Evolutionary conservation across 345 rosid genomes (phyloP).

Genomic region (thale cress (Arabidopsis thaliana)): DNA sequence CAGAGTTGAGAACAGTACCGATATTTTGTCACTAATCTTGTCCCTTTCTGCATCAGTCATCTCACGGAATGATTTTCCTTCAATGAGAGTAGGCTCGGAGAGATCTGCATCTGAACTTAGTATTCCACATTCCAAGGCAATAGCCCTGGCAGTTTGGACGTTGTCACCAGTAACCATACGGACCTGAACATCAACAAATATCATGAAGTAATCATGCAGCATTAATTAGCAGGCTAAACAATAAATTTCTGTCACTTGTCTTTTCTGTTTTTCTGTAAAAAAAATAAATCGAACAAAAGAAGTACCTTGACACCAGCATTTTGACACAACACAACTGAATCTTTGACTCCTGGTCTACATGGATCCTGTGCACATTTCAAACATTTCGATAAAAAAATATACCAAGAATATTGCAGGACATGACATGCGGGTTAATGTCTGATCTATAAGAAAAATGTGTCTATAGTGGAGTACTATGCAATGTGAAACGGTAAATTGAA

Average conservation of each 20-base stretch:
- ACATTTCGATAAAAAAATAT: not conserved
- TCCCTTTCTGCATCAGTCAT: conserved; percentile 74
- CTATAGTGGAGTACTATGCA: not conserved
- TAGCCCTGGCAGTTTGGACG: conserved; percentile 89
- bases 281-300: not conserved
- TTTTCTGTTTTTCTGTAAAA: too few relatives aligned
- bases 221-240: not conserved
- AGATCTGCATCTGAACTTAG: conserved; percentile 65
- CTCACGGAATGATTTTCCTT: conserved; percentile 81
- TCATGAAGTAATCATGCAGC: conserved; percentile 12
- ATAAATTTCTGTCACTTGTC: not conserved
- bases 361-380: conserved; percentile 71
- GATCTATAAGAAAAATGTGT: not conserved
- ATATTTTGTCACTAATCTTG: conserved; percentile 67
- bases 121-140: conserved; percentile 96
- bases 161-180: conserved; percentile 99
- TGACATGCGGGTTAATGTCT: conserved; percentile 19
- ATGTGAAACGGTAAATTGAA: not conserved
- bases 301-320: conserved; percentile 89
- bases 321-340: conserved; percentile 79
- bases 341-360: conserved; percentile 82
- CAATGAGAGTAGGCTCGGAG: conserved; percentile 71
- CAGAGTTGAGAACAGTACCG: conserved; percentile 49
- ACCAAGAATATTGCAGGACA: conserved; percentile 18
- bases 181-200: conserved; percentile 54